Base-by-base conservation (phyloP, 1,139 yeast genomes). In the Entelexis sorbosivorans region DNA sequence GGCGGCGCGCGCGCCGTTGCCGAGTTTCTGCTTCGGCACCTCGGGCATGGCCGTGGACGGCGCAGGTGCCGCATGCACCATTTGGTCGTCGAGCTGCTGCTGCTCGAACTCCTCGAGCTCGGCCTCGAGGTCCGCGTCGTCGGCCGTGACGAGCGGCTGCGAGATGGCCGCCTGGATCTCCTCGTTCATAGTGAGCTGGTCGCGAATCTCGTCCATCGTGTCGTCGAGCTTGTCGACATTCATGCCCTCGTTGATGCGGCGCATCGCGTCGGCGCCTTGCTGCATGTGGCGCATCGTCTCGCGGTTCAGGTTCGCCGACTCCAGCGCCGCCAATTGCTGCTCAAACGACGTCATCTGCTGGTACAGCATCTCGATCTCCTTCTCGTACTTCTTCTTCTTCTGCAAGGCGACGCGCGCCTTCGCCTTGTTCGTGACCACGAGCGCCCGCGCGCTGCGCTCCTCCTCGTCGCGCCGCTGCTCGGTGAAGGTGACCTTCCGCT, bases 281-380 rank as follows among this genome's bases (percentile, higher is more conserved):
- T 89, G 84, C 97, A 91, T 91, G 52, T 96, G 96, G 76, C 86
- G 86, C 95, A 93, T 85, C 36, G 98, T 91, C 72, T 93, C 98
- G 69, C 85, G 74, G 73, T 91, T 91, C 79, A 91, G 77, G 72
- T 89, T 89, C 53, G 98, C 98, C 51, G 85, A 79, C 70, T 91
- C 98, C 56, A 91, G 85, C 29, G 97, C 86, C 57, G 79, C 79
- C 61, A 91, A 74, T 69, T 91, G 96, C 50, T 85, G 81, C 66
- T 91, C 96, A 59, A 91, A 72, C 13, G 95, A 81, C 60, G 87
- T 95, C 54, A 91, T 81, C 69, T 88, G 96, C 59, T 85, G 82
- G 65, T 86, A 89, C 57, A 88, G 76, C 73, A 86, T 86, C 55
- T 76, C 77, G 61, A 89, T 74, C 64, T 87, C 88, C 28, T 74